phyloP scores from a whole-genome alignment of 768 basidiomycete species.

The Boletus coccyginus region DNA sequence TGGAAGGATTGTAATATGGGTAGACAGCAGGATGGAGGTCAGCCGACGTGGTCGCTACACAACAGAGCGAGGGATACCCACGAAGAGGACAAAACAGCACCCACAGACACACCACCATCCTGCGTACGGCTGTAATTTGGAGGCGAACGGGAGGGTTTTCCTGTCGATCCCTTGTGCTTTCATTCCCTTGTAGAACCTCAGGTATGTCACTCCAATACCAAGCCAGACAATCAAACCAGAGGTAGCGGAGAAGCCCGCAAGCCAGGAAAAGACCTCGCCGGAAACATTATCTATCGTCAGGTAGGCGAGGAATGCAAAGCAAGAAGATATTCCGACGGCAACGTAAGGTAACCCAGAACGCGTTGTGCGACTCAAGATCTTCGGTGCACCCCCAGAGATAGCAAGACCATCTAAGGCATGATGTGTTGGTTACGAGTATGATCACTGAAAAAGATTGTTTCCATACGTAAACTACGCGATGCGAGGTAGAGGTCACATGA shows the following conservation, averaged over 20 bases:
- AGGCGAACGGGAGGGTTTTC: conserved; percentile 41
- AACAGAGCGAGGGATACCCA: conserved; percentile 16
- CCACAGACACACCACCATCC: conserved; percentile 16
- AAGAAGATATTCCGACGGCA: conserved; percentile 26
- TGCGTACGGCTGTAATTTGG: too few species aligned
- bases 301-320: conserved; percentile 37
- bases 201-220: conserved; percentile 42
- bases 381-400: conserved; percentile 50
- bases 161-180: conserved; percentile 49
- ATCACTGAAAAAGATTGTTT: conserved; percentile 11
- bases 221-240: conserved; percentile 43
- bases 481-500: conserved; percentile 7
- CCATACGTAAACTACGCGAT: too few species aligned
- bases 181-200: conserved; percentile 46
- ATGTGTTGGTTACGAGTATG: background rate
- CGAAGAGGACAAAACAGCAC: conserved; percentile 31
- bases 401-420: conserved; percentile 48
- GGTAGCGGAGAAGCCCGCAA: conserved; percentile 33
- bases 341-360: conserved; percentile 44
- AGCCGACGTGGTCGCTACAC: background rate
- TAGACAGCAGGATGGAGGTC: background rate
- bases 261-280: conserved; percentile 43
- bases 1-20: conserved; percentile 2
- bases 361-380: conserved; percentile 42
- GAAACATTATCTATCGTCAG: conserved; percentile 38